Base-by-base conservation (phyloP, 164 flowering plant species). In the Brasenia schreberi region DNA sequence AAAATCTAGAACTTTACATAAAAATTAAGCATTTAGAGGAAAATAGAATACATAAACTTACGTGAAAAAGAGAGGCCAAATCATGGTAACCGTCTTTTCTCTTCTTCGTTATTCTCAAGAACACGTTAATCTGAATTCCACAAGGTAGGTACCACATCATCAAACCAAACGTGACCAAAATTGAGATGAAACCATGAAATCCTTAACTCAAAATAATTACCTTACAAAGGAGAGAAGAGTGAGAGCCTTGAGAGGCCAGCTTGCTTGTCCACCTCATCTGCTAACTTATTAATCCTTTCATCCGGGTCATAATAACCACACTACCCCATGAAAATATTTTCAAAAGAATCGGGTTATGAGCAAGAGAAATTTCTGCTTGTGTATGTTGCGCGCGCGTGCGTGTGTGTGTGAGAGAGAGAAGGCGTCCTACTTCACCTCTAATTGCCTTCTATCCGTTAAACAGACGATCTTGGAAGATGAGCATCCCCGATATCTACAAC, bases 81-180 rank as follows among this genome's bases (percentile, higher is more conserved):
- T 94, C 97, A 83, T 94, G 99, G 80, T 72, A 94, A n/a, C 99
- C 97, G 80, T 94, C 97, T 74, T 83, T 90, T 69, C 99, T 86
- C 73, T 87, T 91, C 18, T 79, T 75, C 33, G 97, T 89, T 69
- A 87, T 94, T 80, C 97, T 85, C 81, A 94, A 68, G 73, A 94
- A 89, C 61, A 89, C 90, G 79, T 90, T 94, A 70, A 94, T 80
- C 98, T 94, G 87, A 70, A 71, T 44, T 60, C 19, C 61, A 68
- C 2, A 59, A 62, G 10, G 63, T 12, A 62, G 10, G 63, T 12
- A 12, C 53, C 11, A 60, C 11, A 7, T 63, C 16, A 59, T 6
- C 43, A 45, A 45, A 45, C 7, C 53, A 7, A 45, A 12, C 53
- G 12, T 7, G 12, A 7, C 7, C 11, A 45, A 45, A 45, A 45